Conservation (phyloP, 2,329 filamentous ascomycete genomes). For the Aspergillus sp. region DNA sequence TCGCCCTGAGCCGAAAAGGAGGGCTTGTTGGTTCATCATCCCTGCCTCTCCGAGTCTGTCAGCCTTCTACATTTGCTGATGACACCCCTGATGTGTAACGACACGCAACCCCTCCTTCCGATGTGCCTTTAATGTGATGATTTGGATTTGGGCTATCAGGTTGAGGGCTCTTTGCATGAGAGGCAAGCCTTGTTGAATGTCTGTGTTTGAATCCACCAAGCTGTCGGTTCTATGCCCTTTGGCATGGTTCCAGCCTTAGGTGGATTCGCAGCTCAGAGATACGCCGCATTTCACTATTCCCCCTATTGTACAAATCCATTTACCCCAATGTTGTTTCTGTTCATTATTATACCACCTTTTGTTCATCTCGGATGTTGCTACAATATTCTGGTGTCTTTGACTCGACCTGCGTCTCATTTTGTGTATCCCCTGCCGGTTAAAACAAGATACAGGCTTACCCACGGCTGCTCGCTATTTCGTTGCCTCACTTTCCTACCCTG, state of each 20-base stretch:
- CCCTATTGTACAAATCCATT: neutral
- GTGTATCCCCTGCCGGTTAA: slow-evolving; percentile 1
- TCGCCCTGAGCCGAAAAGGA: neutral
- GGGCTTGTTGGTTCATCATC: neutral
- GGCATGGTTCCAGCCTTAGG: slow-evolving; percentile 1
- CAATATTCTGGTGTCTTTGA: slow-evolving; percentile 14
- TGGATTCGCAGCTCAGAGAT: slow-evolving; percentile 10
- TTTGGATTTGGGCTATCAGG: neutral
- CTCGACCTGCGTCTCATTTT: slow-evolving; percentile 3
- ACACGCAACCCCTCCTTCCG: neutral
- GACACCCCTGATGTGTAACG: neutral
- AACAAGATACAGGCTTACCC: slow-evolving; percentile 2
- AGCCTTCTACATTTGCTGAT: neutral
- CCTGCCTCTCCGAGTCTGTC: neutral
- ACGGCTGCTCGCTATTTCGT: neutral
- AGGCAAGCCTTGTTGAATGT: neutral
- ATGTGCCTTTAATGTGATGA: neutral
- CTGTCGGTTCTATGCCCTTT: slow-evolving; percentile 7
- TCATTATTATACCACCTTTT: slow-evolving; percentile 26
- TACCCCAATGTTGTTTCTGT: slow-evolving; percentile 8
- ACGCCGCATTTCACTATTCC: slow-evolving; percentile 5
- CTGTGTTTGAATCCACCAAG: slow-evolving; percentile 1
- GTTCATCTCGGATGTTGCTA: slow-evolving; percentile 18
- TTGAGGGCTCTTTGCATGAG: neutral
- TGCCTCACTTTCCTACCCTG: neutral